Percentiles rank a stretch among this genome's conserved stretches.
Evolutionary conservation across 139 green algal genomes (phyloP).

Genomic region (Pycnococcus provasolii): DNA sequence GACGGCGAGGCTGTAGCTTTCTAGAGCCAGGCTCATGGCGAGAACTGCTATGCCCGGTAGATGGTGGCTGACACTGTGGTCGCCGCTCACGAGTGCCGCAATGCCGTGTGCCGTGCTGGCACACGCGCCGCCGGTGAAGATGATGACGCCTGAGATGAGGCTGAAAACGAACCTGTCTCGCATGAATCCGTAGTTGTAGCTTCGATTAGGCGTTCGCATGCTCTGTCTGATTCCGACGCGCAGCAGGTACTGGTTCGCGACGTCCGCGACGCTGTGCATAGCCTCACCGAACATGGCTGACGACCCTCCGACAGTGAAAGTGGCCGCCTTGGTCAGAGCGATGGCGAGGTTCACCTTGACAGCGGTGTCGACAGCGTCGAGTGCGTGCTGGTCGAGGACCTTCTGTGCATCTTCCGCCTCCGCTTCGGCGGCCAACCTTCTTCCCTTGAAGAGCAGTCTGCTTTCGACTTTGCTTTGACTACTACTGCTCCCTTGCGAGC

Average conservation of each 20-base stretch:
- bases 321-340: constrained; percentile 48
- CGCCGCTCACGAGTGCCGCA: too few species aligned
- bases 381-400: background rate
- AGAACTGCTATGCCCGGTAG: constrained; percentile 43
- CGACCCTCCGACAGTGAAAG: constrained; percentile 41
- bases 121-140: constrained; percentile 84
- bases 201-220: constrained; percentile 1
- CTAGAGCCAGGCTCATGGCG: constrained; percentile 51
- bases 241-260: constrained; percentile 75
- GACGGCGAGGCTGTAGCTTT: constrained; percentile 68
- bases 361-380: constrained; percentile 7
- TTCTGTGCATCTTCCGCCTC: too few species aligned
- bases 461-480: too few species aligned
- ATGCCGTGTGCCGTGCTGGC: constrained; percentile 67
- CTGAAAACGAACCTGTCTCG: constrained; percentile 83
- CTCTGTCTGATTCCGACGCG: constrained; percentile 46
- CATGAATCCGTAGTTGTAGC: constrained; percentile 65
- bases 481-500: too few species aligned
- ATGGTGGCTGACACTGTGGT: constrained; percentile 3
- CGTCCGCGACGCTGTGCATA: constrained; percentile 73
- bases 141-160: constrained; percentile 76
- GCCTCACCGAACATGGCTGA: constrained; percentile 76
- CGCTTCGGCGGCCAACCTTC: too few species aligned
- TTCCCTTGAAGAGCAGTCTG: too few species aligned
- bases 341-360: constrained; percentile 49